A percentile compares a stretch with the other conserved stretches of the same genome.
These are phyloP conservation scores for Ceratocystis destructans DNA, from an alignment of 2,329 filamentous ascomycete species.

Conservation along the genomic window DNA sequence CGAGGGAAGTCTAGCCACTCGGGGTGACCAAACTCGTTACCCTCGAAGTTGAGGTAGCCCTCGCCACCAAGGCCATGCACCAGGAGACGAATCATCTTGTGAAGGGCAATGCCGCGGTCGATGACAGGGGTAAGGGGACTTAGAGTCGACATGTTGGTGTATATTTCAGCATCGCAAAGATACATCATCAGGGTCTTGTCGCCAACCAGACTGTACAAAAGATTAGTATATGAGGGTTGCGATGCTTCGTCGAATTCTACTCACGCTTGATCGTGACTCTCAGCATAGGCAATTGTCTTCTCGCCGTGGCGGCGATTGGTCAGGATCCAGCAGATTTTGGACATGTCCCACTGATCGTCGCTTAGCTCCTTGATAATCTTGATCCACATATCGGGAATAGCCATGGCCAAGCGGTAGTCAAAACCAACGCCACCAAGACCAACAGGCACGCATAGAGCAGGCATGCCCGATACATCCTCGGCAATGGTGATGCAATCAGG, in stretches of 20 bases:
- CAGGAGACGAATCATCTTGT: constrained; percentile 94
- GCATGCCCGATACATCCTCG: constrained; percentile 97
- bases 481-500: constrained; percentile 82
- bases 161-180: constrained; percentile 92
- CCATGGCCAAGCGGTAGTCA: constrained; percentile 95
- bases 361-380: constrained; percentile 91
- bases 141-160: constrained; percentile 89
- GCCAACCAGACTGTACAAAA: constrained; percentile 58
- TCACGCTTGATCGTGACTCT: constrained; percentile 95
- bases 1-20: constrained; percentile 99
- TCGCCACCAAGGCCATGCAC: constrained; percentile 88
- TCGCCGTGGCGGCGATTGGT: constrained; percentile 90
- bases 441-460: constrained; percentile 77
- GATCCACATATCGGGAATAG: constrained; percentile 97
- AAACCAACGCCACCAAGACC: constrained; percentile 86
- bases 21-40: constrained; percentile 96
- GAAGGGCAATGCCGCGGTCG: constrained; percentile 76
- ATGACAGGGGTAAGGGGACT: constrained; percentile 77
- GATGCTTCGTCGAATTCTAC: constrained; percentile 27
- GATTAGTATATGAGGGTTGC: constrained; percentile 19
- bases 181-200: constrained; percentile 98
- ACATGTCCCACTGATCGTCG: constrained; percentile 86
- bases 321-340: constrained; percentile 68
- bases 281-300: constrained; percentile 95
- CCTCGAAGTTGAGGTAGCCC: constrained; percentile 96